A percentile compares a stretch with the other conserved stretches of the same genome.
These are phyloP conservation scores for Coemansia sp. DNA, from an alignment of 192 early-diverging fungal species.

Conservation along the genomic window DNA sequence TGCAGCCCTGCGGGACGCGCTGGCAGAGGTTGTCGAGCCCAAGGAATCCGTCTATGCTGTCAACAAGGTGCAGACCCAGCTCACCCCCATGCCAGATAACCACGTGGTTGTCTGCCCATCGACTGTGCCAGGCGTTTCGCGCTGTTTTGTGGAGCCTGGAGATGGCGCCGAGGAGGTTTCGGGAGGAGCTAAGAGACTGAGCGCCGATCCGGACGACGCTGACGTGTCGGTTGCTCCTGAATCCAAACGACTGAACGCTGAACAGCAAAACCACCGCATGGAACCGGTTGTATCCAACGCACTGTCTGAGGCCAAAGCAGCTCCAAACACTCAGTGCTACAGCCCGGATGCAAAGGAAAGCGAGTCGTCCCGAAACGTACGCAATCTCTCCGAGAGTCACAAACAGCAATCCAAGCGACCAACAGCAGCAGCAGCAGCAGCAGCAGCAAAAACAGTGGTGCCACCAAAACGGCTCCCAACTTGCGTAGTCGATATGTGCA, in stretches of 20 bases:
- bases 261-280: background rate
- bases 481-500: constrained; percentile 31
- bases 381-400: background rate
- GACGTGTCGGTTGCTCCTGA: too few relatives aligned
- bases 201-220: background rate
- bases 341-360: background rate
- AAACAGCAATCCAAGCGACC: background rate
- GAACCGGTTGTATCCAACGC: background rate
- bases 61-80: constrained; percentile 6
- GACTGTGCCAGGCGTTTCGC: constrained; percentile 16
- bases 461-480: constrained; percentile 18
- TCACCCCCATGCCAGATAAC: background rate
- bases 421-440: background rate
- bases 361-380: background rate
- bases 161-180: background rate
- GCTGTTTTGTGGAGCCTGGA: constrained; percentile 6
- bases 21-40: constrained; percentile 23
- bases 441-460: too few relatives aligned
- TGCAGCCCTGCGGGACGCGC: constrained; percentile 6
- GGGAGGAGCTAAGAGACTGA: constrained; percentile 3
- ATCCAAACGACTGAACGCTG: too few relatives aligned
- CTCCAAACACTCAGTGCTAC: background rate
- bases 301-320: background rate
- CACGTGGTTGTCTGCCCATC: background rate
- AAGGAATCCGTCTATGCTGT: constrained; percentile 23